These are phyloP conservation scores for Cinchona pubescens DNA, from an alignment of 257 asterid genomes.

Conservation along the genomic window DNA sequence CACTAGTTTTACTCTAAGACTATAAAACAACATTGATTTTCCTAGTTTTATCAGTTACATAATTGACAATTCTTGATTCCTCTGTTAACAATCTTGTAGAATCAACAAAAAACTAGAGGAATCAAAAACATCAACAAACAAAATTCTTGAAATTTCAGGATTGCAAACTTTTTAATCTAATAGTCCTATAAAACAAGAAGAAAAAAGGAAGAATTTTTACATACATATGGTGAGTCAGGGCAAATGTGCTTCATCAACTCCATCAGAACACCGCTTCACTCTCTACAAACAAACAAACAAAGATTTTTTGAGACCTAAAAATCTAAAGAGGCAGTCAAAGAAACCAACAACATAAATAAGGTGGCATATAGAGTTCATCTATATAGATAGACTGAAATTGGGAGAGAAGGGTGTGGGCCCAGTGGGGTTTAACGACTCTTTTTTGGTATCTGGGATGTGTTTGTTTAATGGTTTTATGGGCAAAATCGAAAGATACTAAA, in stretches of 20 bases:
- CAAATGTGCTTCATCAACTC: constrained; percentile 41
- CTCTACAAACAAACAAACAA: not conserved
- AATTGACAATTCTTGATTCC: too few relatives aligned
- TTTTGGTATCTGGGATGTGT: not conserved
- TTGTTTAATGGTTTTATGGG: not conserved
- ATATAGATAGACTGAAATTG: not conserved
- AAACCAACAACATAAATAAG: not conserved
- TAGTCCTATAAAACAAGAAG: too few relatives aligned
- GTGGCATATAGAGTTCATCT: not conserved
- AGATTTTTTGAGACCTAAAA: not conserved
- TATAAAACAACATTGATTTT: too few relatives aligned
- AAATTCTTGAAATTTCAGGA: too few relatives aligned
- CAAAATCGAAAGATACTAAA: constrained; percentile 9
- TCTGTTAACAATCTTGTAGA: too few relatives aligned
- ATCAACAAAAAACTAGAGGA: too few relatives aligned
- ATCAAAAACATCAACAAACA: too few relatives aligned
- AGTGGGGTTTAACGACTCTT: constrained; percentile 1
- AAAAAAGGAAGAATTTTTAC: constrained; percentile 8
- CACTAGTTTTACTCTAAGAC: too few relatives aligned
- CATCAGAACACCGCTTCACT: constrained; percentile 18
- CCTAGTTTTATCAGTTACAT: too few relatives aligned
- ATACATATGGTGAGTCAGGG: constrained; percentile 48
- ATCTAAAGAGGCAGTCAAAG: too few relatives aligned
- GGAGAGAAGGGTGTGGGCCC: not conserved
- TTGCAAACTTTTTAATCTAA: too few relatives aligned